Percentiles rank a stretch among this genome's conserved stretches.
These are phyloP conservation scores for Annulohypoxylon stygium DNA, from an alignment of 495 filamentous ascomycete genomes.

Conservation along the genomic window DNA sequence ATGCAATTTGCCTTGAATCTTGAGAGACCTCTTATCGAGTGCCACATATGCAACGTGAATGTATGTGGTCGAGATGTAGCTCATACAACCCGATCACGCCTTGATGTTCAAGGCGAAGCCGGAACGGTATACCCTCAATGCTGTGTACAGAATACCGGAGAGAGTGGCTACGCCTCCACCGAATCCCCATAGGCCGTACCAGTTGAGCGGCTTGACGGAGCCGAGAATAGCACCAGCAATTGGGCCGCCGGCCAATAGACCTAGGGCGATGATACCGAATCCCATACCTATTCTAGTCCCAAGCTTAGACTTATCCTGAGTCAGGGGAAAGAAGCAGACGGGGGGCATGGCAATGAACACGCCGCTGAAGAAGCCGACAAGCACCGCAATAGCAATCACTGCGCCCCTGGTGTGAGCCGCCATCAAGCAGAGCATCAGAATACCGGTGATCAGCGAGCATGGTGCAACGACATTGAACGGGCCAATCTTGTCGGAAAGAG, in stretches of 20 bases:
- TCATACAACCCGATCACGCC: conserved; percentile 18
- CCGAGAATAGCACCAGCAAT: conserved; percentile 53
- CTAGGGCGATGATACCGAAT: conserved; percentile 59
- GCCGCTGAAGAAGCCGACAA: conserved; percentile 56
- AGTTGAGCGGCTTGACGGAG: conserved; percentile 36
- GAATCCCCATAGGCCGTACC: conserved; percentile 53
- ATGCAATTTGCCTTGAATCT: neutral
- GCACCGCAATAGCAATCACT: conserved; percentile 49
- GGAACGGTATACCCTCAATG: conserved; percentile 40
- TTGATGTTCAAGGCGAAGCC: conserved; percentile 41
- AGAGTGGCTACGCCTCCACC: conserved; percentile 53
- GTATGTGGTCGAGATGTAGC: neutral
- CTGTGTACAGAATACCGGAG: conserved; percentile 31
- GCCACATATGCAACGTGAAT: neutral
- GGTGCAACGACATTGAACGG: conserved; percentile 51
- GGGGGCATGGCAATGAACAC: conserved; percentile 74
- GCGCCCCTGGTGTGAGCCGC: conserved; percentile 27
- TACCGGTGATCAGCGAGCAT: conserved; percentile 47
- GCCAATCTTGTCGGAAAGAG: conserved; percentile 69
- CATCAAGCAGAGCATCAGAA: conserved; percentile 45
- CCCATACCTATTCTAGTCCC: conserved; percentile 81
- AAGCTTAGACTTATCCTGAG: conserved; percentile 70
- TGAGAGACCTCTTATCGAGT: neutral
- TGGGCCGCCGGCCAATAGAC: conserved; percentile 51
- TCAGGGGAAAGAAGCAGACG: conserved; percentile 72